Conservation (phyloP, 768 basidiomycete genomes). For the Asterophora parasitica region DNA sequence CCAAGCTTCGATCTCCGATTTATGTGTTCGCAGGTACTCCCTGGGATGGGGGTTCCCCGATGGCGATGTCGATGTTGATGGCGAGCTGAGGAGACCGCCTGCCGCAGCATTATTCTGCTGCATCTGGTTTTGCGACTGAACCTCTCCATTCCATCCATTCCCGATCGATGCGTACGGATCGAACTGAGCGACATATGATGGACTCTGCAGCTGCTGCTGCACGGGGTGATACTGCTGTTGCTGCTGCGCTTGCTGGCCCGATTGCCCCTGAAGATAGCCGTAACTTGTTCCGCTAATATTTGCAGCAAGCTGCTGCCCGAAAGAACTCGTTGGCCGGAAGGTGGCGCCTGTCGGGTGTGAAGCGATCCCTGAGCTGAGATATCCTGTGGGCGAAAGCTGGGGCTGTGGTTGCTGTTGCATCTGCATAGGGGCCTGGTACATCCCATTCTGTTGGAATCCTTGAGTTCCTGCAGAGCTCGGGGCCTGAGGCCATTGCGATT, state of each 20-base stretch:
- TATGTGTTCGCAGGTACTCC: constrained; percentile 61
- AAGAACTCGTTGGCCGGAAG: constrained; percentile 50
- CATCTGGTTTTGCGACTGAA: constrained; percentile 15
- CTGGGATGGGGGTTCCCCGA: constrained; percentile 57
- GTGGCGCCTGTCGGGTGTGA: constrained; percentile 17
- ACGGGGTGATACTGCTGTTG: constrained; percentile 35
- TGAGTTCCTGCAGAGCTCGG: constrained; percentile 15
- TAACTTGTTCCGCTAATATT: constrained; percentile 37
- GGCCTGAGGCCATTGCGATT: constrained; percentile 34
- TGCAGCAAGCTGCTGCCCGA: constrained; percentile 49
- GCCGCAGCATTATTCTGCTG: constrained; percentile 10
- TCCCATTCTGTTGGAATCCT: constrained; percentile 28
- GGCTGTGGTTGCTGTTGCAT: constrained; percentile 32
- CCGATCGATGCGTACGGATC: constrained; percentile 47
- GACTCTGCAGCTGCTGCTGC: constrained; percentile 44
- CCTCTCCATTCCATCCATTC: constrained; percentile 36
- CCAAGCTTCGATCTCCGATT: constrained; percentile 68
- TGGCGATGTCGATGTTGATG: constrained; percentile 26
- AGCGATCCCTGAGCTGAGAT: constrained; percentile 16
- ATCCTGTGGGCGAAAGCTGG: constrained; percentile 23
- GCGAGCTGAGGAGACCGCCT: constrained; percentile 17
- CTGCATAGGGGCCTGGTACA: constrained; percentile 26
- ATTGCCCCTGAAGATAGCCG: constrained; percentile 30
- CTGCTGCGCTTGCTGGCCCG: constrained; percentile 16
- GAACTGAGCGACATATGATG: constrained; percentile 45